phyloP scores from a whole-genome alignment of 1,139 yeast species.

The Protomyces lactucae-debilis region DNA sequence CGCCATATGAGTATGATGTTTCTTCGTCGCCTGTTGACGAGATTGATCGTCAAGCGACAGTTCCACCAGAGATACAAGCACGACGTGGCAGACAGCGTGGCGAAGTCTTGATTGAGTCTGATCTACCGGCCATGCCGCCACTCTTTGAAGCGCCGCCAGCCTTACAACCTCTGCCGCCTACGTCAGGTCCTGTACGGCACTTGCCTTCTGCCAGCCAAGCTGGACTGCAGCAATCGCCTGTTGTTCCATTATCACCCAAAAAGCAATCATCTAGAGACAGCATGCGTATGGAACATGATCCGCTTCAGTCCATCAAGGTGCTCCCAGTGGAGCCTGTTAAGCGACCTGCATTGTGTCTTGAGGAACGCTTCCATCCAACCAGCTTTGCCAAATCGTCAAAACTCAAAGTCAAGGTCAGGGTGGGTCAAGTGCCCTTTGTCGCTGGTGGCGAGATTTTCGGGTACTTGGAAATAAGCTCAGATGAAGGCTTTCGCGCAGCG shows the following conservation, averaged over 20 bases:
- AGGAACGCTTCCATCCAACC: constrained; percentile 12
- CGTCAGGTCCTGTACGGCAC: neutral
- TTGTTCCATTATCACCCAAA: neutral
- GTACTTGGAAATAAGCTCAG: constrained; percentile 9
- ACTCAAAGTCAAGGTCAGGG: constrained; percentile 21
- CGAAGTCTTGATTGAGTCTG: constrained; percentile 8
- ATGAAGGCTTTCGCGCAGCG: constrained; percentile 17
- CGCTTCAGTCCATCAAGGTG: constrained; percentile 4
- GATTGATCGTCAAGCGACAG: neutral
- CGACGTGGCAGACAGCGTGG: constrained; percentile 17
- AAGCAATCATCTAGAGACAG: neutral
- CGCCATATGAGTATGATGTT: neutral
- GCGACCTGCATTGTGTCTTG: constrained; percentile 17
- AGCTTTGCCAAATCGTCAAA: constrained; percentile 14
- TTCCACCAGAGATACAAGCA: constrained; percentile 10
- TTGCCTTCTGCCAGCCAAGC: neutral
- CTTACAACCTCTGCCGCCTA: neutral
- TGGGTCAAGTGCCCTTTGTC: constrained; percentile 10
- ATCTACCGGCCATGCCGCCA: constrained; percentile 23
- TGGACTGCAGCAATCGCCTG: neutral
- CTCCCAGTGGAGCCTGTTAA: constrained; percentile 17
- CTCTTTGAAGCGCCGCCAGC: neutral
- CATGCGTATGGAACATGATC: constrained; percentile 1
- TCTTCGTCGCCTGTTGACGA: neutral
- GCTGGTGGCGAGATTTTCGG: constrained; percentile 26